Conservation (phyloP, 306 rosid species). For the Quercus parvula region DNA sequence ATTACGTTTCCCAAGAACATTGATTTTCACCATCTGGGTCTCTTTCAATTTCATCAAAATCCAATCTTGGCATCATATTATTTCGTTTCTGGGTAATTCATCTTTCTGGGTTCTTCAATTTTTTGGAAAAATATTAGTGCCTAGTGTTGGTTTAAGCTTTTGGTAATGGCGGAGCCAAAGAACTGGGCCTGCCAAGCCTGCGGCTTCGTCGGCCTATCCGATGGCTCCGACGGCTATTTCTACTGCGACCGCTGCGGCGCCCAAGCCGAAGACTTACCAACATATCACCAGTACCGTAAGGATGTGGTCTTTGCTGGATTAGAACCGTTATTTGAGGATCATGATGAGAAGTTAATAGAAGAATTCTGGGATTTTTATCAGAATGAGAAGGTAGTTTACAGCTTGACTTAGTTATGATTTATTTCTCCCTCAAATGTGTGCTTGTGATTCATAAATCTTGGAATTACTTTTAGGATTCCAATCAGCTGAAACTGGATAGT, state of each 20-base stretch:
- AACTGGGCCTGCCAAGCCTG: constrained; percentile 50
- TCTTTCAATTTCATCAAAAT: too few relatives aligned
- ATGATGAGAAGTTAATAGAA: constrained; percentile 56
- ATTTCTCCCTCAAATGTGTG: not conserved
- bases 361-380: constrained; percentile 49
- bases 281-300: constrained; percentile 73
- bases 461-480: not conserved
- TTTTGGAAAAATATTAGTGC: too few relatives aligned
- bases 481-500: not conserved
- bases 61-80: too few relatives aligned
- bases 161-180: constrained; percentile 32
- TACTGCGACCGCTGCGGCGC: too few relatives aligned
- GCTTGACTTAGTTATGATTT: not conserved
- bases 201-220: constrained; percentile 36
- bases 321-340: constrained; percentile 55
- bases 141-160: too few relatives aligned
- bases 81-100: too few relatives aligned
- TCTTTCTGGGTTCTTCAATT: too few relatives aligned
- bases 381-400: constrained; percentile 49
- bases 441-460: constrained; percentile 4
- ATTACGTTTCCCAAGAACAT: too few relatives aligned
- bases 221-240: constrained; percentile 39
- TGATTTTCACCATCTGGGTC: too few relatives aligned
- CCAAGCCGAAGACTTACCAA: constrained; percentile 52
- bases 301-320: constrained; percentile 74